Evolutionary conservation across 2,329 filamentous ascomycete genomes (phyloP), one percentile per base, ranked within the genome.

Genomic region (Claviceps maximensis): DNA sequence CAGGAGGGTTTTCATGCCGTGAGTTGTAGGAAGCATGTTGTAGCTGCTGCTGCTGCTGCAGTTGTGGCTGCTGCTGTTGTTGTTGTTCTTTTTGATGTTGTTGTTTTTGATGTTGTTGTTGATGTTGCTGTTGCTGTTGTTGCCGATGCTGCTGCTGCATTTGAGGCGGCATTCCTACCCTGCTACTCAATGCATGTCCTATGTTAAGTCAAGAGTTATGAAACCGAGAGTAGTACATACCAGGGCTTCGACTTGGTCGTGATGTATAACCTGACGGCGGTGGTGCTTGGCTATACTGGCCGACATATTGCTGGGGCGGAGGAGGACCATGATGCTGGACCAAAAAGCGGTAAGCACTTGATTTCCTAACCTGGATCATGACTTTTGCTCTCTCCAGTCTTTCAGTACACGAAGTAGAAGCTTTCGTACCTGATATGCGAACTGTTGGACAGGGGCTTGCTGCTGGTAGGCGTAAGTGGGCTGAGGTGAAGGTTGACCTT

Each of bases 401-500:
- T 66, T 67, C 59, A 71, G 72, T 51, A 69, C 55, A 52, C 54
- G 59, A 48, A 19, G 49, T 23, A 21, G n/a, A 21, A 19, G 29
- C 12, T 19, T 23, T 27, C 60, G 50, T 63, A 63, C 62, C 60
- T 62, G 64, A 54, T 64, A 65, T 58, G 67, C 68, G 56, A 75
- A 74, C 55, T 70, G 72, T 57, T 70, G 72, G 42, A 63, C 64
- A 51, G 66, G 66, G 25, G 66, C 67, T 57, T 68, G 64, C 59
- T 71, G 63, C 59, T 71, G 63, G 53, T 74, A 73, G 59, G 69
- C 72, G 58, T 73, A 74, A 51, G 71, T 71, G 12, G 68, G 67
- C 60, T 79, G 77, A 47, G 71, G 74, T 45, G 74, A 74, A 38
- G 74, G 74, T 29, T 74, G 66, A 29, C 65, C 65, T 53, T 68